phyloP scores from a whole-genome alignment of 176 grass and related monocot species.

The Avena eriantha region DNA sequence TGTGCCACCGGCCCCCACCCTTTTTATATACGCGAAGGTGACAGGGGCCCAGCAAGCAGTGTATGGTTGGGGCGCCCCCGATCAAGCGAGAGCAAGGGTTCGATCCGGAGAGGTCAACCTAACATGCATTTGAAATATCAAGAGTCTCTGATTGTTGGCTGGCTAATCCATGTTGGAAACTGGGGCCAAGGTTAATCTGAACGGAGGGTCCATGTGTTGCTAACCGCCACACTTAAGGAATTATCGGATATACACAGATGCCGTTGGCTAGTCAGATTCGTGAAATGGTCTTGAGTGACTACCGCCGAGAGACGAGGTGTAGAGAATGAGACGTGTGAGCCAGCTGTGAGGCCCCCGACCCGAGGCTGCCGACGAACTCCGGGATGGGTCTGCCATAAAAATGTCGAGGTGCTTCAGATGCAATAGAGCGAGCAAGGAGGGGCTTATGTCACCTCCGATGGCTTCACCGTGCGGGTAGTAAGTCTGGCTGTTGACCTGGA shows the following conservation, averaged over 20 bases:
- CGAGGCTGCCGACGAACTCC: neutral
- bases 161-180: neutral
- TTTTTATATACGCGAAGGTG: too few relatives aligned
- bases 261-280: neutral
- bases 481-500: neutral
- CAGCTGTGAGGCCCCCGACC: too few relatives aligned
- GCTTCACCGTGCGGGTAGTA: too few relatives aligned
- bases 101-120: too few relatives aligned
- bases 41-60: too few relatives aligned
- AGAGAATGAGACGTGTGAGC: too few relatives aligned
- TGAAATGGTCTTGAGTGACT: slow-evolving; percentile 45
- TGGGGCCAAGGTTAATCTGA: neutral
- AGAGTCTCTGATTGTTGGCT: neutral
- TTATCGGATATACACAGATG: too few relatives aligned
- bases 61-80: too few relatives aligned
- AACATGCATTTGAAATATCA: slow-evolving; percentile 6
- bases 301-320: too few relatives aligned
- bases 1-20: too few relatives aligned
- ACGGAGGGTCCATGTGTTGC: neutral
- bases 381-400: slow-evolving; percentile 30
- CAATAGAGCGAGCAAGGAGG: slow-evolving; percentile 27
- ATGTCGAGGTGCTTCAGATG: slow-evolving; percentile 36
- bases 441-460: slow-evolving; percentile 2
- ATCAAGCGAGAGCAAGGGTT: too few relatives aligned
- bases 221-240: neutral